Percentiles rank a stretch among this genome's conserved stretches.
phyloP scores from a whole-genome alignment of 1,284 basidiomycete genomes.

The Puccinia brachypodii region DNA sequence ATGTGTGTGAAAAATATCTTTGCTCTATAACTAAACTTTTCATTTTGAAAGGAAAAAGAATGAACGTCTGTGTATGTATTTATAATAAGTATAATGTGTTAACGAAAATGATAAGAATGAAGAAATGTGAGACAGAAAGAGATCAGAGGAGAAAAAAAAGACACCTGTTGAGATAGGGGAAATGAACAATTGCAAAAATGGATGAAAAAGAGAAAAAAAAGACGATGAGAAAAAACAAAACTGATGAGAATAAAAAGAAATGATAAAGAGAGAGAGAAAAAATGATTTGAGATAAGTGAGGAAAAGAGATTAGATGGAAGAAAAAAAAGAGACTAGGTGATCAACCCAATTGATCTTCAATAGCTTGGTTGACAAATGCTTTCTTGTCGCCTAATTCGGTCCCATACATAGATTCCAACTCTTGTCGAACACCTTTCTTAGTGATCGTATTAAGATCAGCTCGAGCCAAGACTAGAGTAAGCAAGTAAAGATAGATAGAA shows the following conservation, averaged over 20 bases:
- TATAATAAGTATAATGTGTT: neutral
- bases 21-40: too few species aligned
- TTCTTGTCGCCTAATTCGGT: constrained; percentile 51
- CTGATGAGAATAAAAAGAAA: neutral
- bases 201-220: neutral
- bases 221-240: neutral
- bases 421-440: constrained; percentile 79
- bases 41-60: neutral
- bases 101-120: neutral
- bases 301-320: neutral
- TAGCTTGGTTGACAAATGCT: constrained; percentile 52
- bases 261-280: neutral
- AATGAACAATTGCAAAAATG: neutral
- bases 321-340: too few species aligned
- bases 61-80: neutral
- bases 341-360: constrained; percentile 49
- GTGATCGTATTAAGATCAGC: constrained; percentile 85
- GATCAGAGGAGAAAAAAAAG: neutral
- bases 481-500: constrained; percentile 51
- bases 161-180: neutral
- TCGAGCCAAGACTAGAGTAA: constrained; percentile 70
- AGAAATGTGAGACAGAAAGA: neutral
- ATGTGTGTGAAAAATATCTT: too few species aligned
- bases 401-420: constrained; percentile 60
- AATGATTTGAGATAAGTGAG: neutral